Conservation (phyloP, 2,329 filamentous ascomycete genomes). For the Trichoderma citrinoviride region DNA sequence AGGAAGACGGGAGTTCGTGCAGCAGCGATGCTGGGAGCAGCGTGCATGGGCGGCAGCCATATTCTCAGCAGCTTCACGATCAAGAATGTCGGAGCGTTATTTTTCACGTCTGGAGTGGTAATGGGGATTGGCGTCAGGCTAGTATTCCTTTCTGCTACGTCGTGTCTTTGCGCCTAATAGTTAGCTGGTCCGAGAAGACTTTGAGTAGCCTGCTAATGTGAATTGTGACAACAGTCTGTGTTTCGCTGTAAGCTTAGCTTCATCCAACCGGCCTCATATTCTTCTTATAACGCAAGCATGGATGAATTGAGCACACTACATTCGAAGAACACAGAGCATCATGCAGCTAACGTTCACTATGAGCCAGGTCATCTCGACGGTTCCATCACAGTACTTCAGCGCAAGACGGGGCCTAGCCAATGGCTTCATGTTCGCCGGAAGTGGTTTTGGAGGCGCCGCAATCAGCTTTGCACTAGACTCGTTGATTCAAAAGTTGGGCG, state of each 20-base stretch:
- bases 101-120: constrained; percentile 27
- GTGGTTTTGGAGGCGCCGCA: constrained; percentile 50
- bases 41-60: constrained; percentile 48
- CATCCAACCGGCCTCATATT: background rate
- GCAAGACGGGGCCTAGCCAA: constrained; percentile 50
- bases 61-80: constrained; percentile 35
- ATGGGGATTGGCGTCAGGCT: constrained; percentile 32
- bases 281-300: background rate
- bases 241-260: constrained; percentile 32
- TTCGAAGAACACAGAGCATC: background rate
- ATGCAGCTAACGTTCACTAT: background rate
- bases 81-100: constrained; percentile 31
- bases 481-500: constrained; percentile 41
- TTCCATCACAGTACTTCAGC: constrained; percentile 51
- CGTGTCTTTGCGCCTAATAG: background rate
- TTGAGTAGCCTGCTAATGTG: background rate
- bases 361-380: constrained; percentile 40
- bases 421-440: constrained; percentile 47
- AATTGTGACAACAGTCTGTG: constrained; percentile 21
- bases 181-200: background rate
- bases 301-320: background rate
- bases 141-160: too few species aligned
- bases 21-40: constrained; percentile 48
- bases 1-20: constrained; percentile 46
- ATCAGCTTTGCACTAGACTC: constrained; percentile 45